Percentiles rank a stretch among this genome's conserved stretches.
phyloP scores from a whole-genome alignment of 1,284 basidiomycete genomes.

The Moesziomyces aphidis region DNA sequence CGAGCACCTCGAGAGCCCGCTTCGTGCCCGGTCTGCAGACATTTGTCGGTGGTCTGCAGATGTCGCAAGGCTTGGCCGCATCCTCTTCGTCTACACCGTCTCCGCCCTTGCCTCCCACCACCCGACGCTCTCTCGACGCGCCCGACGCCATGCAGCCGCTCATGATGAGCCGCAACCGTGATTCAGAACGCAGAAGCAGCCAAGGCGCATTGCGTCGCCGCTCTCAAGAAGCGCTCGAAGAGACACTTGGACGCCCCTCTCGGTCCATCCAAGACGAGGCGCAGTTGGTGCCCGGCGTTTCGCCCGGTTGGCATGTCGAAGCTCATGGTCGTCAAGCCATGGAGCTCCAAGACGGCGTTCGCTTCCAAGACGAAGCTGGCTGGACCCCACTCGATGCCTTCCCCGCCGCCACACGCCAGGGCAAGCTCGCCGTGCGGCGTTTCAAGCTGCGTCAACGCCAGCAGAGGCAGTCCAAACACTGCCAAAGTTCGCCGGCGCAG shows the following conservation, averaged over 20 bases:
- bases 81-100: constrained; percentile 1
- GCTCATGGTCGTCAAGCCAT: constrained; percentile 48
- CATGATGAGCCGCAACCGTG: constrained; percentile 46
- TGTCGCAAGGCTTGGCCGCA: constrained; percentile 37
- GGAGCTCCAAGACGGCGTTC: constrained; percentile 45
- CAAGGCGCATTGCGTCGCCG: constrained; percentile 22
- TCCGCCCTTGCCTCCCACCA: neutral
- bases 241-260: constrained; percentile 7
- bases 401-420: constrained; percentile 33
- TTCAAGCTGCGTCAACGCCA: constrained; percentile 17
- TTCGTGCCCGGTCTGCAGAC: constrained; percentile 57
- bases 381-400: constrained; percentile 53
- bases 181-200: constrained; percentile 20
- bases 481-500: neutral
- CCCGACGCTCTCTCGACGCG: constrained; percentile 16
- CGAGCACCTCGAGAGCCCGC: constrained; percentile 35
- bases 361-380: constrained; percentile 45
- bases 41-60: constrained; percentile 53
- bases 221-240: constrained; percentile 18
- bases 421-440: constrained; percentile 32
- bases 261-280: constrained; percentile 5
- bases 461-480: constrained; percentile 11
- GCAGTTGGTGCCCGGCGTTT: constrained; percentile 42
- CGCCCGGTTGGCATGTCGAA: constrained; percentile 57
- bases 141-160: constrained; percentile 43